Conservation (phyloP, 306 rosid species). For the Abrus precatorius region DNA sequence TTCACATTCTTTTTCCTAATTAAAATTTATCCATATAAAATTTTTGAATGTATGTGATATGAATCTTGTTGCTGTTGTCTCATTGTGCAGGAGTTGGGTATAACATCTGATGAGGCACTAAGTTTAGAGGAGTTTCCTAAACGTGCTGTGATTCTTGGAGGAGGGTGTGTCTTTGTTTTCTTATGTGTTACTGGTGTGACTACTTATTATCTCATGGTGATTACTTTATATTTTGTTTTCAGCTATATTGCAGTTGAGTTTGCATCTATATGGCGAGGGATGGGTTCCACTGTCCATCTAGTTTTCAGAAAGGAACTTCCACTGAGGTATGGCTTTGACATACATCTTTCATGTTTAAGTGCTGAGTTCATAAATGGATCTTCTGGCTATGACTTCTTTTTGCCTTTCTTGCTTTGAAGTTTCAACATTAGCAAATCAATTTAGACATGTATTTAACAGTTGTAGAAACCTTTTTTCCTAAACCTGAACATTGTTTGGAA, state of each 20-base stretch:
- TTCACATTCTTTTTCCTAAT: slow-evolving; percentile 12
- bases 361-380: slow-evolving; percentile 8
- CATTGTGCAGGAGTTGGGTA: slow-evolving; percentile 77
- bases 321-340: slow-evolving; percentile 65
- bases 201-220: slow-evolving; percentile 26
- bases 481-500: not conserved
- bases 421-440: not conserved
- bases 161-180: slow-evolving; percentile 72
- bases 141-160: slow-evolving; percentile 89
- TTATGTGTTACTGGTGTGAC: slow-evolving; percentile 32
- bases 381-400: not conserved
- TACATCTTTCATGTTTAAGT: slow-evolving; percentile 16
- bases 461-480: not conserved
- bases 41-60: slow-evolving; percentile 9
- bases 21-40: slow-evolving; percentile 5
- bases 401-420: not conserved
- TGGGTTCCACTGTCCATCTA: slow-evolving; percentile 84
- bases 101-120: slow-evolving; percentile 97
- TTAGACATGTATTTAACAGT: not conserved
- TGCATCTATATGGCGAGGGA: slow-evolving; percentile 97
- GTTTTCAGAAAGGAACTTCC: slow-evolving; percentile 95
- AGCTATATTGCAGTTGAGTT: slow-evolving; percentile 96
- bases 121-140: slow-evolving; percentile 93
- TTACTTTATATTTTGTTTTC: slow-evolving; percentile 46
- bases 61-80: slow-evolving; percentile 17